A percentile compares a stretch with the other conserved stretches of the same genome.
These are phyloP conservation scores for Micromonas pusilla DNA, from an alignment of 139 green algal genomes.

Conservation along the genomic window DNA sequence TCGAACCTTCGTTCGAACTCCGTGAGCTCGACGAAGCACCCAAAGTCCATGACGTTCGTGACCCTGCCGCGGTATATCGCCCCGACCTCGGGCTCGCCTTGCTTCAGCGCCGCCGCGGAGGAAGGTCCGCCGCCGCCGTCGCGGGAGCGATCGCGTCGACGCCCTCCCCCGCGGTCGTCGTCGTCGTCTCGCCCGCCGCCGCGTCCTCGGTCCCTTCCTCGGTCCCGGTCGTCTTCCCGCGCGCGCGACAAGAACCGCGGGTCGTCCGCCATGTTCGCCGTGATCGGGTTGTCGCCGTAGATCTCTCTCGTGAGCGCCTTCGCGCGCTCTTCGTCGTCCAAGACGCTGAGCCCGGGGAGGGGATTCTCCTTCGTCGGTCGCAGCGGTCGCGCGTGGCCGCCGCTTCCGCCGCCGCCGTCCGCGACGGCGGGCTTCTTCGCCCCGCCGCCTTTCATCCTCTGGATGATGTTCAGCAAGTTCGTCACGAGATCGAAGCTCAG, in stretches of 20 bases:
- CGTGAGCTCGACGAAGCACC: slow-evolving; percentile 89
- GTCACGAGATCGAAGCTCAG: slow-evolving; percentile 73
- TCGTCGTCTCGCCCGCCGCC: slow-evolving; percentile 29
- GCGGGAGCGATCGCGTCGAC: slow-evolving; percentile 15
- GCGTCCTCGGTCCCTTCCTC: background rate
- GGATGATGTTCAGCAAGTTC: slow-evolving; percentile 81
- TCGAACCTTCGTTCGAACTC: slow-evolving; percentile 61
- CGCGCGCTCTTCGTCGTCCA: slow-evolving; percentile 61
- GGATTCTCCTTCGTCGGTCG: background rate
- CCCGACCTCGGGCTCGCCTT: slow-evolving; percentile 22
- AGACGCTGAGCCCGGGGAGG: slow-evolving; percentile 60
- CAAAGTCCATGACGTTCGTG: slow-evolving; percentile 88
- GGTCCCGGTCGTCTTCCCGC: background rate
- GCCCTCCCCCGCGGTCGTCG: slow-evolving; percentile 25
- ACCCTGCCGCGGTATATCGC: slow-evolving; percentile 63
- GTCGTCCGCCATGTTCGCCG: slow-evolving; percentile 18
- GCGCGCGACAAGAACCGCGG: background rate
- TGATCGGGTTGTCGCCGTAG: slow-evolving; percentile 40
- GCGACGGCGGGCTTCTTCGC: background rate
- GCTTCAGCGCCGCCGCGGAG: background rate
- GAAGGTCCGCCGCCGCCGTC: background rate
- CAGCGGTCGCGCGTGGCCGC: background rate
- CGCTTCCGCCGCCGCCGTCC: background rate
- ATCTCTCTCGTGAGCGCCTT: slow-evolving; percentile 62
- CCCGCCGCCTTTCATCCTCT: slow-evolving; percentile 28